These are phyloP conservation scores for Pichia nanzhaoensis DNA, from an alignment of 805 yeast species.

Conservation along the genomic window DNA sequence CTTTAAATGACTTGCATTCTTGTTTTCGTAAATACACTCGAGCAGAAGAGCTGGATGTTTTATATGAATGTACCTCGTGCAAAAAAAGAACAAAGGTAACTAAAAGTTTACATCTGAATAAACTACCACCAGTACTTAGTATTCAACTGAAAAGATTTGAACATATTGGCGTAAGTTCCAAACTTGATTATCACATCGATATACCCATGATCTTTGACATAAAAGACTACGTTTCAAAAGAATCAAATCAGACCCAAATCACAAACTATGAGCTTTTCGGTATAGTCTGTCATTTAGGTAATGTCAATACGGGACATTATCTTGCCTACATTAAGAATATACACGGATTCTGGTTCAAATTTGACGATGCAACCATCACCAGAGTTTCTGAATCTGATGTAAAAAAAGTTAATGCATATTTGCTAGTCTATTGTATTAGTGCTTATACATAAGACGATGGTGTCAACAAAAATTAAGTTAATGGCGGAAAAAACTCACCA, in stretches of 20 bases:
- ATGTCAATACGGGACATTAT: conserved; percentile 95
- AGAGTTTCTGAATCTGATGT: conserved; percentile 60
- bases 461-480: no score
- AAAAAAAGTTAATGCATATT: conserved; percentile 65
- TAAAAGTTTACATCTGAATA: conserved; percentile 63
- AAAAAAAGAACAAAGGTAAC: conserved; percentile 54
- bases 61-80: conserved; percentile 67
- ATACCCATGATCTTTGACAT: conserved; percentile 72
- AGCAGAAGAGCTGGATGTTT: conserved; percentile 68
- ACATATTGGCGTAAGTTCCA: conserved; percentile 53
- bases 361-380: conserved; percentile 83
- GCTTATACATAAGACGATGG: conserved; percentile 21
- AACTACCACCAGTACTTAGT: conserved; percentile 70
- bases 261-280: conserved; percentile 74
- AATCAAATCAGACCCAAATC: background rate
- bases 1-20: conserved; percentile 39
- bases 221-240: conserved; percentile 43
- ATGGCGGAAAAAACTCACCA: no score
- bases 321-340: conserved; percentile 66
- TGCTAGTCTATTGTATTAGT: conserved; percentile 62
- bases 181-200: conserved; percentile 67
- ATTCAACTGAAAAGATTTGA: conserved; percentile 81
- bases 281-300: conserved; percentile 82
- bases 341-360: conserved; percentile 81
- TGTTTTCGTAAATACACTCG: conserved; percentile 75